A percentile compares a stretch with the other conserved stretches of the same genome.
These are phyloP conservation scores for Ophiostoma ulmi DNA, from an alignment of 2,329 filamentous ascomycete species.

Conservation along the genomic window DNA sequence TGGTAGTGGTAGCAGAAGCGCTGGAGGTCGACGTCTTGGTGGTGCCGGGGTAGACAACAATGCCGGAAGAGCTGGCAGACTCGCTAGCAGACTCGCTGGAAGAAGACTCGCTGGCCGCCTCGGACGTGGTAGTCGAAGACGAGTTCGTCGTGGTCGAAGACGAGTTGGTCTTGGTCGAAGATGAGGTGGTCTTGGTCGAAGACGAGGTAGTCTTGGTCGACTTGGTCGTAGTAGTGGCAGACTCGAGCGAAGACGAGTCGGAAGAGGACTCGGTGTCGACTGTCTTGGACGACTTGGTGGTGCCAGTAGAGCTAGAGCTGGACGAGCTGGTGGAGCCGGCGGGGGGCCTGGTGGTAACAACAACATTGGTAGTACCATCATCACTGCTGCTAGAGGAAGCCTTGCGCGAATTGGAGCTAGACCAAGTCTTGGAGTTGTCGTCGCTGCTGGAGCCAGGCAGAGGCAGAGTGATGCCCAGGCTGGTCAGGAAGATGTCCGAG, in stretches of 20 bases:
- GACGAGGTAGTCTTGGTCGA: conserved; percentile 10
- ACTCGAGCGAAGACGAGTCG: conserved; percentile 11
- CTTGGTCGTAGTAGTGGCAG: background rate
- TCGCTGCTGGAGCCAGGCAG: conserved; percentile 4
- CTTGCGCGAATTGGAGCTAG: conserved; percentile 13
- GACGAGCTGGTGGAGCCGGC: background rate
- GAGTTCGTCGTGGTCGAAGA: conserved; percentile 3
- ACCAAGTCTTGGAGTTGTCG: background rate
- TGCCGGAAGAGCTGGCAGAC: conserved; percentile 4
- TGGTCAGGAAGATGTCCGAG: conserved; percentile 21
- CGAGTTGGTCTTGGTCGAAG: background rate
- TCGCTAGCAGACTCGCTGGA: background rate
- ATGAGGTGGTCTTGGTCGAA: background rate
- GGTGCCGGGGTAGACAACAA: conserved; percentile 9
- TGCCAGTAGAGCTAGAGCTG: conserved; percentile 1
- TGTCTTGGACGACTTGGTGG: background rate
- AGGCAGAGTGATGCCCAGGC: conserved; percentile 2
- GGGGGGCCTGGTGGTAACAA: background rate
- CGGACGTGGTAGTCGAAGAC: background rate
- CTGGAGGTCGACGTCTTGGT: background rate
- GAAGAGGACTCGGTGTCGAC: conserved; percentile 21
- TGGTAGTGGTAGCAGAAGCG: background rate
- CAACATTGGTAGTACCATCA: background rate
- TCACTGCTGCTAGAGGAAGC: background rate
- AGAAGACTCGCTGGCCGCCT: background rate